Evolutionary conservation across 768 basidiomycete genomes (phyloP).

Genomic region (Dioszegia hungarica): DNA sequence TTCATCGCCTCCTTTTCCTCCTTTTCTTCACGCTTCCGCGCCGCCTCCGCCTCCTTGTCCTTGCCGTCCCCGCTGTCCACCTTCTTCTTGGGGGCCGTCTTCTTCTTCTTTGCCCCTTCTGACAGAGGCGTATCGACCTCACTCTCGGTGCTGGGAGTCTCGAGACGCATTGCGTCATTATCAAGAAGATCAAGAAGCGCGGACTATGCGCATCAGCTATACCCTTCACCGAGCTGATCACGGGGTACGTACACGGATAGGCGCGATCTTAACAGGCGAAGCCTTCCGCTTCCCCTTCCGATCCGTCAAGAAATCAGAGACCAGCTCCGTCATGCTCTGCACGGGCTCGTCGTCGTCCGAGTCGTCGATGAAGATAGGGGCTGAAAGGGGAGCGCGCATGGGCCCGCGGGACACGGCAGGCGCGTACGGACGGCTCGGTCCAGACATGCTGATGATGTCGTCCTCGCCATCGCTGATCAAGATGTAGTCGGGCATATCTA

Average conservation of each 20-base stretch:
- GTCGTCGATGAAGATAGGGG: conserved; percentile 9
- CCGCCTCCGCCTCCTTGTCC: conserved; percentile 2
- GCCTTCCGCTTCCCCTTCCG: conserved; percentile 13
- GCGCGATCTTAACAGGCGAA: not conserved
- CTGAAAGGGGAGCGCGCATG: not conserved
- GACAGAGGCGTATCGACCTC: not conserved
- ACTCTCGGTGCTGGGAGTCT: not conserved
- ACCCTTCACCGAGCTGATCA: not conserved
- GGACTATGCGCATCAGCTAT: conserved; percentile 1
- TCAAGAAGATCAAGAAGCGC: conserved; percentile 10
- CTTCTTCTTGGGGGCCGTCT: not conserved
- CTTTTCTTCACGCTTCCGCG: not conserved
- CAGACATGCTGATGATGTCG: conserved; percentile 23
- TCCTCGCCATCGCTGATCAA: conserved; percentile 27
- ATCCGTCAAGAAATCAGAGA: not conserved
- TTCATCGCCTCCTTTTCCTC: conserved; percentile 3
- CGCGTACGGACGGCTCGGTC: conserved; percentile 7
- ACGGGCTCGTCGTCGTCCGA: conserved; percentile 8
- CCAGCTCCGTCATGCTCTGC: not conserved
- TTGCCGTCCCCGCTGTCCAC: not conserved
- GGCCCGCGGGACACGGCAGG: too few species aligned
- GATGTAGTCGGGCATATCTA: conserved; percentile 15
- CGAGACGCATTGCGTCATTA: not conserved
- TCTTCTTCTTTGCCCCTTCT: not conserved
- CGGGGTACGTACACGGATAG: too few species aligned